Base-by-base conservation (phyloP, 1,284 basidiomycete species). In the Heterobasidion occidentale region DNA sequence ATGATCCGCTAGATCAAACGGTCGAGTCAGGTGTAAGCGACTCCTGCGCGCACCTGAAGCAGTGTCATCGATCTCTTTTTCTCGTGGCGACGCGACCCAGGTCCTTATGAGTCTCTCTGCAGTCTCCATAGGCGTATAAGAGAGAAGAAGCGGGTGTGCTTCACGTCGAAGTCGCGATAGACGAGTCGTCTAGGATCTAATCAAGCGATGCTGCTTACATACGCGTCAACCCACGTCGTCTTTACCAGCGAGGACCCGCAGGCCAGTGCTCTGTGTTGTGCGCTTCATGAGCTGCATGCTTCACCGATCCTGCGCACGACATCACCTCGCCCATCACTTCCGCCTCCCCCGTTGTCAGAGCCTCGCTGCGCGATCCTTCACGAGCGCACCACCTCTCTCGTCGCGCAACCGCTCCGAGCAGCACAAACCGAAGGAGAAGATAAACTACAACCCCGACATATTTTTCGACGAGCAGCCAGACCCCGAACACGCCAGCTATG, bases 361-460 rank as follows among this genome's bases (percentile, higher is more conserved):
- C 55, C 51, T 34, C 38, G 17, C 15, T 53, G 11, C 46, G 11
- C 27, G 27, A 48, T 48, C n/a, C 8, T 7, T 27, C 46, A 56
- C 60, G 14, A 36, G 46, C 14, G 19, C 46, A 20, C 44, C 36
- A 20, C n/a, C 56, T n/a, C 52, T 53, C 14, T 47, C 53, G 2
- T 44, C 56, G 3, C 20, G 36, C 36, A 15, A 47, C 36, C 27
- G 48, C 36, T 20, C 51, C 35, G 33, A 20, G 53, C 51, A 20
- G 36, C 42, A 11, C 14, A 36, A 46, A 60, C 51, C 1, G 27
- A 4, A 38, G 52, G 83, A 86, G 66, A 83, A 77, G 70, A 80
- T 86, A 77, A 90, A 89, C 70, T 90, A 87, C 68, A 91, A 90
- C 64, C 64, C 70, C 27, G 69, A 73, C 59, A 49, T 80, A 70